Evolutionary conservation across 1,284 basidiomycete species (phyloP).

Genomic region (Ustilago crameri): DNA sequence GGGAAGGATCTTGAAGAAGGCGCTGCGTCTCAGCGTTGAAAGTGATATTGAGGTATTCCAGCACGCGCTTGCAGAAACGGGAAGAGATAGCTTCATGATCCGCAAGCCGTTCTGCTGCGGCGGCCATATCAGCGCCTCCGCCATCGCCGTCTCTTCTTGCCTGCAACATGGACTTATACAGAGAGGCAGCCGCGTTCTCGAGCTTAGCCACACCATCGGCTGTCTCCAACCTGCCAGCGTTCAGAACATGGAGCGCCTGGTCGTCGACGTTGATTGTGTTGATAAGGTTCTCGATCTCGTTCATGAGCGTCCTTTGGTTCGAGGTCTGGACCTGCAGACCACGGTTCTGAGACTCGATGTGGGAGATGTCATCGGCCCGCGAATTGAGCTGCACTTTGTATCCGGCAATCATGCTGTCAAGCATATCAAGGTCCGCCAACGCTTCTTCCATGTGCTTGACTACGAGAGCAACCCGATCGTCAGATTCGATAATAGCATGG

Average conservation of each 20-base stretch:
- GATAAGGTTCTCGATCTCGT: constrained; percentile 71
- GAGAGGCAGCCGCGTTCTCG: constrained; percentile 82
- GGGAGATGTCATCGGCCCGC: constrained; percentile 81
- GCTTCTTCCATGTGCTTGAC: constrained; percentile 89
- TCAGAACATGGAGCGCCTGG: constrained; percentile 79
- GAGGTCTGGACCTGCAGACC: constrained; percentile 97
- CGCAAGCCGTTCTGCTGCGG: constrained; percentile 82
- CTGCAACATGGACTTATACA: constrained; percentile 95
- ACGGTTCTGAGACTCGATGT: constrained; percentile 94
- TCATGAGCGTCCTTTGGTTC: constrained; percentile 79
- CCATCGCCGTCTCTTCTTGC: constrained; percentile 80
- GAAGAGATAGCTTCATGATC: constrained; percentile 87
- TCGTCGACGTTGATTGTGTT: constrained; percentile 92
- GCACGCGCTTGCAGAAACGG: constrained; percentile 89
- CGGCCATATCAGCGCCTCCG: constrained; percentile 77
- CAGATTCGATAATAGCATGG: constrained; percentile 94
- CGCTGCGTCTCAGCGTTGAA: constrained; percentile 72
- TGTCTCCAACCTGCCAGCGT: constrained; percentile 86
- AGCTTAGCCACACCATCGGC: constrained; percentile 76
- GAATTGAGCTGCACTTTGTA: constrained; percentile 65
- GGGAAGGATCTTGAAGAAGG: constrained; percentile 46
- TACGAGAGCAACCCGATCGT: constrained; percentile 83
- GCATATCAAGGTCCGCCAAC: constrained; percentile 82
- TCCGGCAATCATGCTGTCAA: constrained; percentile 70
- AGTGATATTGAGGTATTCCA: constrained; percentile 89